Base-by-base conservation (phyloP, 257 asterid species). In the Ilex asprella region DNA sequence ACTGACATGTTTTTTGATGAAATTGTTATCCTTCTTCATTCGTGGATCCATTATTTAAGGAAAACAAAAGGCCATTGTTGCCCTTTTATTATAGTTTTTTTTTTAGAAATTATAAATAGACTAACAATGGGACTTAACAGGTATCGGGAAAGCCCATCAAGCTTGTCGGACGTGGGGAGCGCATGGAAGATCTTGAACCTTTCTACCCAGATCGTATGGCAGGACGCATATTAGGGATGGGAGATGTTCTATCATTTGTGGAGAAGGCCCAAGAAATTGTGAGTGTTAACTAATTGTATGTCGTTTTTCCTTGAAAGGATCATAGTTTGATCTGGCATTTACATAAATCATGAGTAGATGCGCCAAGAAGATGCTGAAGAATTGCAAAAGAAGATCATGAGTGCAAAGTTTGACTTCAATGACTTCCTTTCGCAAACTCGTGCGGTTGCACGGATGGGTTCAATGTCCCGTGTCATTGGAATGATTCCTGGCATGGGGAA, bases 171-270 rank as follows among this genome's bases (percentile, higher is more conserved):
- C 81, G 99, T 72, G 99, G 99, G 56, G 99, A 89, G 74, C 91
- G 88, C 35, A 83, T 92, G 96, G 99, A 92, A 78, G 99, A 92
- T 78, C 99, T 92, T 51, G 99, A 92, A 76, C 99, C 97, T 66
- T 92, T 92, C 79, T 92, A 92, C 63, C 99, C 99, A 55, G 95
- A 92, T 70, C 93, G 99, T 46, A 92, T 92, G 99, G 95, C 99
- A 1, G 95, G 97, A 16, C 99, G 99, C 67, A 79, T 92, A 75
- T 77, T 89, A 71, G 99, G 99, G 76, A 92, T 89, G 99, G 99
- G 99, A 64, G 99, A 92, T 72, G 99, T 92, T 73, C 78, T 92
- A 59, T 92, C 99, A 14, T 89, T 92, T 79, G 99, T 92, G 67
- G 99, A 92, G 80, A 92, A 89, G 79, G 99, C 99, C 62, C 95